Evolutionary conservation across 768 basidiomycete species (phyloP), one percentile per base, ranked within the genome.

Genomic region (Calocera cornea): DNA sequence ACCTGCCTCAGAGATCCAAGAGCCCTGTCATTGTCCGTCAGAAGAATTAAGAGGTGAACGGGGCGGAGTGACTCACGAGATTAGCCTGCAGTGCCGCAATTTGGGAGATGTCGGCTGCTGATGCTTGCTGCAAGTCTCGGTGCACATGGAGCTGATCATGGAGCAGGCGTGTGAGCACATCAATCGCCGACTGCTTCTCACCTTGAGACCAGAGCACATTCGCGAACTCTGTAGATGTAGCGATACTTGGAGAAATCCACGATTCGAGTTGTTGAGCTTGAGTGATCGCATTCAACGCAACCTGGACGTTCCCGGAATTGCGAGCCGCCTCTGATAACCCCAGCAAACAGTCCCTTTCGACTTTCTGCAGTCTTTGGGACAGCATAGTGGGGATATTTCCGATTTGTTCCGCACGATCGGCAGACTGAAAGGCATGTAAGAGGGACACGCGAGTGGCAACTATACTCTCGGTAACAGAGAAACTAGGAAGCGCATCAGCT

Each of bases 1-100:
- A 68, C 89, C 89, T 1, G 97, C 93, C 72, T 90, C 86, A 7
- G 91, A 84, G 27, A 85, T 87, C 97, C 97, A 99, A 12, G 87
- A 82, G 11, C 95, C 97, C 93, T 97, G 70, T 66, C 36, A 54
- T 22, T 41, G 31, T 12, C 5, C 27, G 11, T 40, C 5, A 44
- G 63, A 34, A 64, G 50, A 8, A 1, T 1, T 27, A 12, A 49
- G 54, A 64, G 8, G 1, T 17, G 14, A 66, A 24, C 64, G 3
- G 1, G 14, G 50, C 34, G 49, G 19, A 29, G 17, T 41, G 34
- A 75, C 85, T 65, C 70, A 92, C 92, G 75, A 94, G 74, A 63
- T 83, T 83, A 27, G 91, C 83, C 40, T 87, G 78, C 24, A 74
- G 64, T 33, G 66, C 63, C 19, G 72, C 64, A 65, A 36, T n/a